These are phyloP conservation scores for Sarocladiaceae sp. DNA, from an alignment of 2,329 filamentous ascomycete species.

Conservation along the genomic window DNA sequence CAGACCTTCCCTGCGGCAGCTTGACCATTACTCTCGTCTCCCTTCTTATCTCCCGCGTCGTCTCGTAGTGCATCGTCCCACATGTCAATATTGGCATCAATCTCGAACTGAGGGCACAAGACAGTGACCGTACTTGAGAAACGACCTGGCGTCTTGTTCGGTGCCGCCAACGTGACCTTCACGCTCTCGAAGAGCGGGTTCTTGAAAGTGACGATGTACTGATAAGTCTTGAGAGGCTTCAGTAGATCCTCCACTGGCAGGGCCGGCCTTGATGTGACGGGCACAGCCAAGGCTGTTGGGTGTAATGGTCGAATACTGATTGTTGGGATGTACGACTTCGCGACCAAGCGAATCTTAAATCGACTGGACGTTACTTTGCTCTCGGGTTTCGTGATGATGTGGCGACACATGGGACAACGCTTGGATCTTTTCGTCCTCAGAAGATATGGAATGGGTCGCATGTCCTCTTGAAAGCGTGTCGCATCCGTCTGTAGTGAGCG, in stretches of 20 bases:
- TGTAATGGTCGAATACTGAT: conserved; percentile 64
- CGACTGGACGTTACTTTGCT: conserved; percentile 81
- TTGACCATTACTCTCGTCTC: conserved; percentile 38
- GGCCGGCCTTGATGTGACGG: conserved; percentile 27
- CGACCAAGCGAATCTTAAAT: conserved; percentile 88
- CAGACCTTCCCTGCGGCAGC: conserved; percentile 93
- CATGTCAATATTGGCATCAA: conserved; percentile 82
- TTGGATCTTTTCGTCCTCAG: conserved; percentile 91
- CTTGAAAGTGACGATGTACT: conserved; percentile 83
- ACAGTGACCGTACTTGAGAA: conserved; percentile 80
- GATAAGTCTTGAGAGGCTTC: conserved; percentile 56
- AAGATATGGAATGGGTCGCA: conserved; percentile 75
- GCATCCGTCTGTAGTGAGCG: conserved; percentile 44
- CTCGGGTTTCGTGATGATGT: conserved; percentile 93
- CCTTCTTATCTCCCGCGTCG: conserved; percentile 30
- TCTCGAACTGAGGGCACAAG: conserved; percentile 87
- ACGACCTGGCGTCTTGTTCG: conserved; percentile 68
- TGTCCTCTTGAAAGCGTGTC: conserved; percentile 61
- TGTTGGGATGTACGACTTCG: conserved; percentile 79
- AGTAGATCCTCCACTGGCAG: conserved; percentile 28
- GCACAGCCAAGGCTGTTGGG: conserved; percentile 27
- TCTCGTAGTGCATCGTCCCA: conserved; percentile 82
- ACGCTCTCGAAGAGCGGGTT: conserved; percentile 93
- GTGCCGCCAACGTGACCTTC: conserved; percentile 80
- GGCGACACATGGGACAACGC: conserved; percentile 84